Evolutionary conservation across 257 asterid species (phyloP).

Genomic region (Salvia hispanica): DNA sequence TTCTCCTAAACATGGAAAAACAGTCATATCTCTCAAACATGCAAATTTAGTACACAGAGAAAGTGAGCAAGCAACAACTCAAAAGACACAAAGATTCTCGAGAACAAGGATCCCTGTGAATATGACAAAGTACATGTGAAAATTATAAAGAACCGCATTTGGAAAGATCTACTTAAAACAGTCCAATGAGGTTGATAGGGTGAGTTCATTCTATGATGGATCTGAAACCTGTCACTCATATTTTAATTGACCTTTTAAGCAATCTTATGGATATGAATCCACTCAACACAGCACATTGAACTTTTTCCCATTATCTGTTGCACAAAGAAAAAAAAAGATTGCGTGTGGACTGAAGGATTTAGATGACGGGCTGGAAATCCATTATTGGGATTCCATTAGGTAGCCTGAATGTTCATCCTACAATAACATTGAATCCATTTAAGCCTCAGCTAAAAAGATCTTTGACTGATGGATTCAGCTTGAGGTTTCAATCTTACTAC

Average conservation of each 20-base stretch:
- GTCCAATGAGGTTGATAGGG: neutral
- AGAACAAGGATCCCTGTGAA: neutral
- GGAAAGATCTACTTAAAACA: neutral
- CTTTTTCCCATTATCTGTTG: neutral
- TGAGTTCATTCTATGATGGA: neutral
- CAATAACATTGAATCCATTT: neutral
- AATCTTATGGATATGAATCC: neutral
- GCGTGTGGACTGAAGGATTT: neutral
- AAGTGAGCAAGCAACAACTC: neutral
- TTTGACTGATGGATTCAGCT: neutral
- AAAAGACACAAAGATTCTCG: neutral
- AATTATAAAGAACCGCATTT: neutral
- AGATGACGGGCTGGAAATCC: neutral
- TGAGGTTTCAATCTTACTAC: neutral
- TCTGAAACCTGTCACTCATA: neutral
- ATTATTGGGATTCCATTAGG: neutral
- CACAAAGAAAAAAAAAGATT: neutral
- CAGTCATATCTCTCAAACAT: neutral
- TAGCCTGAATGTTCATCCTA: neutral
- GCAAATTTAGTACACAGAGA: neutral
- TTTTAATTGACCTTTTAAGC: neutral
- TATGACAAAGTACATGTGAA: neutral
- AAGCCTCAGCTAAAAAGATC: neutral
- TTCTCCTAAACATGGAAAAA: slow-evolving; percentile 53
- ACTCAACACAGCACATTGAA: neutral